Base-by-base conservation (phyloP, 345 rosid genomes). In the Isatis tinctoria region DNA sequence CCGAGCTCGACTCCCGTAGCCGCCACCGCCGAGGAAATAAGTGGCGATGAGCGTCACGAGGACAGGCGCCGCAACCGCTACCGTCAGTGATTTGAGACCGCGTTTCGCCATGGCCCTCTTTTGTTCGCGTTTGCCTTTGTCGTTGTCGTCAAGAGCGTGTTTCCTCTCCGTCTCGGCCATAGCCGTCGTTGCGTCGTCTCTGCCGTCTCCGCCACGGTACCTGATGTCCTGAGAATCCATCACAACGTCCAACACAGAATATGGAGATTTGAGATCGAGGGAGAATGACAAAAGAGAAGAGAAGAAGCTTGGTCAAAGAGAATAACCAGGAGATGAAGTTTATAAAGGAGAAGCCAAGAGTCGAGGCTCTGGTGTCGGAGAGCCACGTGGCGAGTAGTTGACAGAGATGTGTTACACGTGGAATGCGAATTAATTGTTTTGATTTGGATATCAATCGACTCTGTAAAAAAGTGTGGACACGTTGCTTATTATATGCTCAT, bases 101-200 rank as follows among this genome's bases (percentile, higher is more conserved):
- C 89, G 92, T 78, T 86, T 89, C 39, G 95, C 97, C 97, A 87
- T 80, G 2, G 74, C 82, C 74, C 63, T 76, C 70, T 80, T 83
- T 73, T 77, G 82, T 58, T 82, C 82, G 16, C 81, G 75, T 60
- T 68, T 70, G 56, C 59, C 51, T 48, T 45, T 69, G 51, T 61
- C 54, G 65, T 63, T 57, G 66, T 52, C 54, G 68, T 52, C 70
- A 18, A 69, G 63, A 22, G 37, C 67, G 45, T 41, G 66, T 32
- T 75, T 67, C 26, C 33, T 67, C 35, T 77, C 67, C 2, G 72
- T 64, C 40, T 78, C 60, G 27, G 72, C 43, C 35, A 45, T 35
- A 49, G 72, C 56, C 40, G 71, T 51, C 4, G 79, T 68, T 16
- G 78, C 73, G 16, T 65, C 30, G 10, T 65, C 64, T 58, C 67